Percentiles rank a stretch among this genome's conserved stretches.
Evolutionary conservation across 208 protist species (phyloP).

Genomic region (Herpetomonas tarakana): DNA sequence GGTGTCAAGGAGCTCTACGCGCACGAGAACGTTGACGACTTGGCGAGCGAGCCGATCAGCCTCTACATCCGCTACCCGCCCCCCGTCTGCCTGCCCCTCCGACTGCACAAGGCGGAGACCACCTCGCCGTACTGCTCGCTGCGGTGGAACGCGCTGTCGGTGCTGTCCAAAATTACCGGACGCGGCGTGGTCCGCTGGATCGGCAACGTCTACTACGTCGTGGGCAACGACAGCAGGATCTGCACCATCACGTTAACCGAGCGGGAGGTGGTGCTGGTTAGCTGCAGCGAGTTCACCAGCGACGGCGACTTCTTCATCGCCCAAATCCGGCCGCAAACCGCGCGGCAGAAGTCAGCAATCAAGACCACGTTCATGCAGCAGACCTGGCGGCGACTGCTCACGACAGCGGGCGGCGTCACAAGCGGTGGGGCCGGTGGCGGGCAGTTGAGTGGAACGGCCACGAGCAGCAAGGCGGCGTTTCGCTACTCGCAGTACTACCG

Average conservation of each 20-base stretch:
- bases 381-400: constrained; percentile 39
- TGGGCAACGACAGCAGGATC: constrained; percentile 53
- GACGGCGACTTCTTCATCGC: constrained; percentile 61
- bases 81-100: constrained; percentile 40
- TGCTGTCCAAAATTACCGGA: constrained; percentile 46
- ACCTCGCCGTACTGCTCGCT: constrained; percentile 9
- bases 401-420: neutral
- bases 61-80: constrained; percentile 58
- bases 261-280: constrained; percentile 58
- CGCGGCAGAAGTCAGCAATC: constrained; percentile 26
- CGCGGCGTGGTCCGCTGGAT: constrained; percentile 26
- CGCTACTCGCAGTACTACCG: constrained; percentile 79
- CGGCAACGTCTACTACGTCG: constrained; percentile 63
- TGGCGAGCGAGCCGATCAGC: constrained; percentile 36
- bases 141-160: constrained; percentile 28
- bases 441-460: constrained; percentile 14
- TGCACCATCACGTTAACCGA: constrained; percentile 48
- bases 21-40: constrained; percentile 25
- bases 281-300: constrained; percentile 52
- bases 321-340: constrained; percentile 39
- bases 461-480: constrained; percentile 41
- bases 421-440: neutral
- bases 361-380: constrained; percentile 37
- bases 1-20: constrained; percentile 16
- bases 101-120: constrained; percentile 4